Percentiles rank a stretch among this genome's conserved stretches.
Evolutionary conservation across 2,329 filamentous ascomycete genomes (phyloP).

Genomic region (Ceratocystis lukuohia): DNA sequence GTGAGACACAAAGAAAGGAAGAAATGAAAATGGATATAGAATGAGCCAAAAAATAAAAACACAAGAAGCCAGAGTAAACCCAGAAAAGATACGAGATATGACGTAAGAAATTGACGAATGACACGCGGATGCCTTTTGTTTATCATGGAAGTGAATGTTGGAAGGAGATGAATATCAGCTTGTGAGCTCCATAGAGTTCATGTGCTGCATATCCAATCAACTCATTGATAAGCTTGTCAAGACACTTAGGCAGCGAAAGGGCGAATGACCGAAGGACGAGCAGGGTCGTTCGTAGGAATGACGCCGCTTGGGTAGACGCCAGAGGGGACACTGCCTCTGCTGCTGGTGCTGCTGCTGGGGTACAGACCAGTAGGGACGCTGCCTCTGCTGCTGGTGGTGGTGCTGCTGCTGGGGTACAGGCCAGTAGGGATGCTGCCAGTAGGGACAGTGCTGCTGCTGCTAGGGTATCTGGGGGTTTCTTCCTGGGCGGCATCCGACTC

Average conservation of each 20-base stretch:
- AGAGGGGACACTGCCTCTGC: neutral
- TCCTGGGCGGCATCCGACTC: neutral
- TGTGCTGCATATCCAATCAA: neutral
- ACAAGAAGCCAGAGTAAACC: neutral
- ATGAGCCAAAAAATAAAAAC: neutral
- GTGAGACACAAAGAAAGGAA: neutral
- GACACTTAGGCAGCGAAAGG: constrained; percentile 12
- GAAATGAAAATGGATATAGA: neutral
- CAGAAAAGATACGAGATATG: neutral
- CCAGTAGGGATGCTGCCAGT: too few relatives aligned
- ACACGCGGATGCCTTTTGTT: neutral
- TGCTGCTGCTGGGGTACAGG: too few relatives aligned
- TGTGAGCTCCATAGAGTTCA: neutral
- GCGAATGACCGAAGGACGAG: neutral
- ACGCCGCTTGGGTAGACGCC: too few relatives aligned
- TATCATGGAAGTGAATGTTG: neutral
- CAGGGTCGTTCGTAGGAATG: too few relatives aligned
- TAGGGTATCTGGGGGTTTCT: too few relatives aligned
- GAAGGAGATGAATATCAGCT: neutral
- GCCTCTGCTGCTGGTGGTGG: too few relatives aligned
- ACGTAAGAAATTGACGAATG: neutral
- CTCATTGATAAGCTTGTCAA: neutral
- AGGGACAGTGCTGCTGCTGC: too few relatives aligned
- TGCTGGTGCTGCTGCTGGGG: too few relatives aligned
- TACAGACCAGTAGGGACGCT: too few relatives aligned